Base-by-base conservation (phyloP, 352 stramenopile species). In the Phytophthora fragariaefolia region DNA sequence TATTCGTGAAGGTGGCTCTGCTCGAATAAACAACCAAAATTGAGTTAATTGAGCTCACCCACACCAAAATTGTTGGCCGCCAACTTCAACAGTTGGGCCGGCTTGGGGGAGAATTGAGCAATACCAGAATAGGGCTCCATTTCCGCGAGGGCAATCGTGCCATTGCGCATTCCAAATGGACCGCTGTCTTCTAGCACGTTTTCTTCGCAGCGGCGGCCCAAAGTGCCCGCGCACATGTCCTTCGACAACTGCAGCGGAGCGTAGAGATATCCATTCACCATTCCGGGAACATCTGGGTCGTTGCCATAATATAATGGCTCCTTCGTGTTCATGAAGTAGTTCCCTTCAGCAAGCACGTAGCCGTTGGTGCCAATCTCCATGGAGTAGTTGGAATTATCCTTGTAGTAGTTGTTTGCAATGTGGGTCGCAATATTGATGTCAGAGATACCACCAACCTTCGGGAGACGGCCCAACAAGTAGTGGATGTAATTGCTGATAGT, bases 371-470 rank as follows among this genome's bases (percentile, higher is more conserved):
- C 65, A 1, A 53, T 47, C 47, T 73, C 65, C 24, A 81, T 77
- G 46, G 73, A 76, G 34, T 73, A 61, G n/a, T 73, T 66, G 10
- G 72, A 74, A 58, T 79, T 83, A 65, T 79, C 64, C 26, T 34
- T 54, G 72, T 66, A 83, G 66, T 79, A 77, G 63, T 83, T 83
- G 63, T 79, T 80, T 27, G 61, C 72, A 1, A 76, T 68, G 22
- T 81, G 75, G 3, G 59, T 66, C 32, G 72, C 56, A 4, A 77
- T 59, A 17, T 3, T 58, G 2, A n/a, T 28, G 7, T 38, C 51
- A 4, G 51, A 60, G 0, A 45, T 51, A 6, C 74, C 71, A 10
- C 59, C 45, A 15, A 77, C 38, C 51, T 82, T 82, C 0, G 74
- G 71, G 6, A 61, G 69, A 8, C 71, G 71, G 2, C 71, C 71